Evolutionary conservation across 2,329 filamentous ascomycete species (phyloP).

Genomic region (Metarhizium brunneum): DNA sequence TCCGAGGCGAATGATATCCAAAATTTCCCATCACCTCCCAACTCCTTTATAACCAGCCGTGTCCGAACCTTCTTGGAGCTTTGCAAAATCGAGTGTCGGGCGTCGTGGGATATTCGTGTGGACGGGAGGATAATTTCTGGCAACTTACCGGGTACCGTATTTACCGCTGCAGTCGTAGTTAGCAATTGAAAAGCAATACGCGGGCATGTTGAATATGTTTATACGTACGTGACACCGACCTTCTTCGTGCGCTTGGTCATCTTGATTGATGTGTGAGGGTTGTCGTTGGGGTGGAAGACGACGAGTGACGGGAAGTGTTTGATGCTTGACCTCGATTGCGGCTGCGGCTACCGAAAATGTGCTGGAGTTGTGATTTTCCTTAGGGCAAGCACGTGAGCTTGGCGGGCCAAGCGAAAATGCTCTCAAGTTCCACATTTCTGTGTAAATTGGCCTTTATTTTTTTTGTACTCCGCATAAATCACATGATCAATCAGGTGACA

Average conservation of each 20-base stretch:
- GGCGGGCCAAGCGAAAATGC: slow-evolving; percentile 15
- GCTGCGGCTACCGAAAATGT: slow-evolving; percentile 23
- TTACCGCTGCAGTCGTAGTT: slow-evolving; percentile 47
- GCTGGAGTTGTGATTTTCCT: slow-evolving; percentile 30
- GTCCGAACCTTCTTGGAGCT: neutral
- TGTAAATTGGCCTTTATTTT: neutral
- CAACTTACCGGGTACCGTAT: slow-evolving; percentile 86
- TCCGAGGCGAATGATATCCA: neutral
- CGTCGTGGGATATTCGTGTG: neutral
- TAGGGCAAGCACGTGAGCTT: slow-evolving; percentile 33
- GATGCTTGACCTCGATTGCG: slow-evolving; percentile 21
- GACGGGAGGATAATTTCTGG: neutral
- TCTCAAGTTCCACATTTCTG: neutral
- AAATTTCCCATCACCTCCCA: neutral
- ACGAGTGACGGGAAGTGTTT: slow-evolving; percentile 21
- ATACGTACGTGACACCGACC: slow-evolving; percentile 77
- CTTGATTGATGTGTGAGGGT: slow-evolving; percentile 44
- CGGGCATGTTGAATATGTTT: neutral
- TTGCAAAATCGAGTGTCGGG: neutral
- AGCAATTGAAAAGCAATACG: slow-evolving; percentile 14
- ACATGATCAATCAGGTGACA: slow-evolving; percentile 6
- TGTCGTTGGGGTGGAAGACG: slow-evolving; percentile 24
- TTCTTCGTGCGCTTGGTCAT: slow-evolving; percentile 96
- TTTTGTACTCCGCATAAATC: neutral
- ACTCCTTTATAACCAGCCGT: neutral